A percentile compares a stretch with the other conserved stretches of the same genome.
These are phyloP conservation scores for Fomitiporia mediterranea DNA, from an alignment of 1,284 basidiomycete species.

Conservation along the genomic window DNA sequence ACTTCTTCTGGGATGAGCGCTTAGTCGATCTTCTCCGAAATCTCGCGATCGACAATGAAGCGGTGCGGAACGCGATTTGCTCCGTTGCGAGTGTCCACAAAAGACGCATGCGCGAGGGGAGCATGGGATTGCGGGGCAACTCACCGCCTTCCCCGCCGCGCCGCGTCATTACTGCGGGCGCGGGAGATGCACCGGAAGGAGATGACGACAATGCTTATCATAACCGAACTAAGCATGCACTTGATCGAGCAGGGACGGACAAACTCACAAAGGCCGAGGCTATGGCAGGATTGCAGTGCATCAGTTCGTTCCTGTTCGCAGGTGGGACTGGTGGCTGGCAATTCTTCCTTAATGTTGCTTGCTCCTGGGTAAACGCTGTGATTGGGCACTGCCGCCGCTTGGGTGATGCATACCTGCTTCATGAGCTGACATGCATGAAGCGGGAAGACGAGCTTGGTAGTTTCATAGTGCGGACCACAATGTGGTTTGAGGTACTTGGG, in stretches of 20 bases:
- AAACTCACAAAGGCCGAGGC: slow-evolving; percentile 40
- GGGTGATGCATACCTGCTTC: background rate
- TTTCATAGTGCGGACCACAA: slow-evolving; percentile 75
- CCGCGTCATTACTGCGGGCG: background rate
- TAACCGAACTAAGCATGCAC: background rate
- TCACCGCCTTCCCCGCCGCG: slow-evolving; percentile 6
- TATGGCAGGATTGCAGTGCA: slow-evolving; percentile 68
- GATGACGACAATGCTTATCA: slow-evolving; percentile 3
- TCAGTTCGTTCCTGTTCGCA: slow-evolving; percentile 69
- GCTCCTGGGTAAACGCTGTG: slow-evolving; percentile 44
- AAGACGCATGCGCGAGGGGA: slow-evolving; percentile 29
- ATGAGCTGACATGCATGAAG: background rate
- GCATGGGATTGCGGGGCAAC: slow-evolving; percentile 15
- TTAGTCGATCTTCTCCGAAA: slow-evolving; percentile 38
- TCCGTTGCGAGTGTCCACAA: slow-evolving; percentile 52
- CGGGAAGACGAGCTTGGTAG: slow-evolving; percentile 29
- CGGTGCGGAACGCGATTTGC: slow-evolving; percentile 49
- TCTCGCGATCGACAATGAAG: slow-evolving; percentile 41
- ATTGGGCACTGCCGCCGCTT: slow-evolving; percentile 31
- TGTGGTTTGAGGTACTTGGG: slow-evolving; percentile 83
- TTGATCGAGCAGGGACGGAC: background rate
- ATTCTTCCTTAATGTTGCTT: slow-evolving; percentile 57
- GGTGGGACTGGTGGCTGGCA: slow-evolving; percentile 67
- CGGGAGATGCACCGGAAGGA: background rate
- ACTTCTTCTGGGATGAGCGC: slow-evolving; percentile 53